Percentiles rank a stretch among this genome's conserved stretches.
phyloP scores from a whole-genome alignment of 495 filamentous ascomycete genomes.

The Jackrogersella multiformis region DNA sequence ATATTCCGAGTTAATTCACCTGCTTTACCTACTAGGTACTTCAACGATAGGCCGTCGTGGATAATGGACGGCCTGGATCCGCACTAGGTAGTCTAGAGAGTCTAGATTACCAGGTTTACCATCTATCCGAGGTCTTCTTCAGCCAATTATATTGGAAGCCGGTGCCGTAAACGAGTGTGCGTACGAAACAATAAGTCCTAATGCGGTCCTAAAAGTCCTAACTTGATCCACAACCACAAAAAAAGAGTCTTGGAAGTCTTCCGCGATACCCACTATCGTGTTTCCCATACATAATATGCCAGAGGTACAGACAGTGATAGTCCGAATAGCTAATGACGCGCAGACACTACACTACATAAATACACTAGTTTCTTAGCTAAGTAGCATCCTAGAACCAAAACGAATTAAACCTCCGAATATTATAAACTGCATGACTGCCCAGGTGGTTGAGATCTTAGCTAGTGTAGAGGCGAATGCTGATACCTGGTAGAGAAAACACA shows the following conservation, averaged over 20 bases:
- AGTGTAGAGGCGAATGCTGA: not conserved
- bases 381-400: too few relatives aligned
- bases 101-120: slow-evolving; percentile 10
- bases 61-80: slow-evolving; percentile 2
- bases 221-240: slow-evolving; percentile 7
- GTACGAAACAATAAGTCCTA: too few relatives aligned
- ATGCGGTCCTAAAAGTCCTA: slow-evolving; percentile 1
- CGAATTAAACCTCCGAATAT: too few relatives aligned
- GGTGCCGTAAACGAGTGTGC: not conserved
- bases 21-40: not conserved
- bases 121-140: slow-evolving; percentile 22
- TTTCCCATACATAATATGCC: slow-evolving; percentile 1
- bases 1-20: not conserved
- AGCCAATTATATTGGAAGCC: slow-evolving; percentile 16
- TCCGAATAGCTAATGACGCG: not conserved
- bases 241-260: not conserved
- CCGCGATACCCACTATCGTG: not conserved
- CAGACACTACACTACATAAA: slow-evolving; percentile 3
- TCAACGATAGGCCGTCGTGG: slow-evolving; percentile 20
- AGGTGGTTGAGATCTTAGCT: not conserved
- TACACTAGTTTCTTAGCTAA: too few relatives aligned
- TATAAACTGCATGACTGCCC: slow-evolving; percentile 11
- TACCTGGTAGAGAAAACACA: not conserved
- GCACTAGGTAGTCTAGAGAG: too few relatives aligned
- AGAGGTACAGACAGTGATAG: too few relatives aligned